Conservation (phyloP, 2,329 filamentous ascomycete genomes). For the Fusarium sp. region DNA sequence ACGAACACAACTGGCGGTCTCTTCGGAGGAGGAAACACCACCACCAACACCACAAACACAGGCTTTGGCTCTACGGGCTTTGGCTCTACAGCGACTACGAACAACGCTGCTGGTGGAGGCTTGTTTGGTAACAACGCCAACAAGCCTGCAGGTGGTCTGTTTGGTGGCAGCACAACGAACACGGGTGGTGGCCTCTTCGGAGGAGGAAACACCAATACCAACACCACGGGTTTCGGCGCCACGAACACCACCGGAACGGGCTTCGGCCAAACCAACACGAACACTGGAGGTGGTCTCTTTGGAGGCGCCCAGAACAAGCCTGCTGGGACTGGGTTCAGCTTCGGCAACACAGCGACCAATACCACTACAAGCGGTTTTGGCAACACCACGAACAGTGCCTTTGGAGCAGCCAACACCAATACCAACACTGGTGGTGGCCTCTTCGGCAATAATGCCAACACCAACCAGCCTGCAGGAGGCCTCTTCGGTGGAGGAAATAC, state of each 20-base stretch:
- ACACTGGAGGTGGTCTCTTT: constrained; percentile 55
- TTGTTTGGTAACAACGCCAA: constrained; percentile 53
- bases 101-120: constrained; percentile 50
- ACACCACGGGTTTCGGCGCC: constrained; percentile 41
- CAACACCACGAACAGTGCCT: constrained; percentile 43
- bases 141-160: constrained; percentile 45
- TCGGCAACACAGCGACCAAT: constrained; percentile 55
- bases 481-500: background rate
- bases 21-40: constrained; percentile 53
- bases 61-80: constrained; percentile 54
- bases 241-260: constrained; percentile 47
- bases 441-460: constrained; percentile 57
- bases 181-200: constrained; percentile 44
- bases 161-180: constrained; percentile 41
- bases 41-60: constrained; percentile 43
- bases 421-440: constrained; percentile 50
- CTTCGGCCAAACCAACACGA: constrained; percentile 53
- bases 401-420: constrained; percentile 46
- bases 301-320: constrained; percentile 57
- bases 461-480: constrained; percentile 29
- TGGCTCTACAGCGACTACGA: constrained; percentile 48
- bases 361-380: constrained; percentile 46
- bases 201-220: constrained; percentile 37
- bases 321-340: constrained; percentile 53
- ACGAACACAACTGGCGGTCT: constrained; percentile 53